Base-by-base conservation (phyloP, 2,329 filamentous ascomycete genomes). In the Colletotrichum paranaense region DNA sequence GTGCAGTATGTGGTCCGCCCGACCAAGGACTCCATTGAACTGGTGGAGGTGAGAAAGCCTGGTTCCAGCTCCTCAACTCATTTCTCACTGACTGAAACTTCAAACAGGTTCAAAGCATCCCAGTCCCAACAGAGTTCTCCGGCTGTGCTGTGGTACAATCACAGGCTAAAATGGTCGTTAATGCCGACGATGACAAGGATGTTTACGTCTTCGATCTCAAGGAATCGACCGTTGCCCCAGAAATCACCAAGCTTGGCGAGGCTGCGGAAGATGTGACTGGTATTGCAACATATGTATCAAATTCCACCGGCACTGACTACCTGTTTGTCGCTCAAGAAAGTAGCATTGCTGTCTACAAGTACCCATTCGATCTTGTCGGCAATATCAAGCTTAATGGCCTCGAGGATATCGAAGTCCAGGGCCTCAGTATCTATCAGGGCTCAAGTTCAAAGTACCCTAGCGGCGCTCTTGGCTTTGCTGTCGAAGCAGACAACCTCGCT, bases 381-480 rank as follows among this genome's bases (percentile, higher is more conserved):
- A 84, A 80, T 0, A 72, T 84, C 16, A 77, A 77, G 1, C 64
- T 87, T 53, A 81, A 79, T 0, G 84, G 84, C 0, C 76, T 81
- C 3, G 79, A 86, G 14, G 82, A 84, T 0, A 82, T 87, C 16
- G 82, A 87, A 74, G 74, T 84, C 8, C 75, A 85, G 58, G 86
- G 86, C 1, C 76, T 86, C 8, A 81, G 78, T 62, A 71, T 87
- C 5, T 85, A 84, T 57, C 86, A 88, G 75, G 76, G 76, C 4
- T 60, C 78, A 1, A 82, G 81, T 0, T 64, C 75, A 2, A 76
- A 76, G 16, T 86, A 86, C 67, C 80, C 83, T 1, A 75, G 76
- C 0, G 86, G 86, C 12, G 78, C 79, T 6, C 56, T 87, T 1
- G 78, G 82, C 2, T 88, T 82, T 64, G 83, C 85, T 4, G 76